Conservation (phyloP, 192 early-diverging fungal genomes). For the Podila epigama region DNA sequence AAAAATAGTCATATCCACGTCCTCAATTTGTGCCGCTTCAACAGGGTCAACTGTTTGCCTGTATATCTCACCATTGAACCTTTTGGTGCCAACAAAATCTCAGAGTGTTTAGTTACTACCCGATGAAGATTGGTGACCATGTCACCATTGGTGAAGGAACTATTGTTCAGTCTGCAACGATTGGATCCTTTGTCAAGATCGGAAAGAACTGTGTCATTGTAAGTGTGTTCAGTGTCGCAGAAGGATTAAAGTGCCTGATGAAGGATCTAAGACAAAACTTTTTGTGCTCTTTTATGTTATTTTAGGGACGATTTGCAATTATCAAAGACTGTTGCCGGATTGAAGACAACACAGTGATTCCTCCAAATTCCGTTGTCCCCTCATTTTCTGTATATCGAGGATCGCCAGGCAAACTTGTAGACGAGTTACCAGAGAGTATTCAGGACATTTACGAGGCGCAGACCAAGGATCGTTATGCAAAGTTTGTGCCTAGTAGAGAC, state of each 20-base stretch:
- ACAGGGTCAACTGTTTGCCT: not conserved
- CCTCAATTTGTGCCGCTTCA: not conserved
- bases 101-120: constrained; percentile 94
- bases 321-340: constrained; percentile 95
- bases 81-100: constrained; percentile 4
- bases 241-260: too few relatives aligned
- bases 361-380: constrained; percentile 91
- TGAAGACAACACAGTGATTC: constrained; percentile 89
- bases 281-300: too few relatives aligned
- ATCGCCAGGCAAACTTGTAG: constrained; percentile 79
- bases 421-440: constrained; percentile 88
- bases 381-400: constrained; percentile 91
- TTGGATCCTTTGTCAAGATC: constrained; percentile 90
- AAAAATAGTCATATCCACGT: not conserved
- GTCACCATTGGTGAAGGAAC: constrained; percentile 87
- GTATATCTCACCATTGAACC: not conserved
- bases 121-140: constrained; percentile 96
- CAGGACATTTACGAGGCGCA: constrained; percentile 81
- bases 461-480: constrained; percentile 80
- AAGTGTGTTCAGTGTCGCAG: constrained; percentile 36
- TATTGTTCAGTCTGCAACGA: constrained; percentile 90
- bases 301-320: constrained; percentile 92
- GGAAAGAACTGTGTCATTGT: constrained; percentile 96
- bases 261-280: too few relatives aligned
- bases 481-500: constrained; percentile 65